Percentiles rank a stretch among this genome's conserved stretches.
phyloP scores from a whole-genome alignment of 441 rosid genomes.

The Isatis lusitanica region DNA sequence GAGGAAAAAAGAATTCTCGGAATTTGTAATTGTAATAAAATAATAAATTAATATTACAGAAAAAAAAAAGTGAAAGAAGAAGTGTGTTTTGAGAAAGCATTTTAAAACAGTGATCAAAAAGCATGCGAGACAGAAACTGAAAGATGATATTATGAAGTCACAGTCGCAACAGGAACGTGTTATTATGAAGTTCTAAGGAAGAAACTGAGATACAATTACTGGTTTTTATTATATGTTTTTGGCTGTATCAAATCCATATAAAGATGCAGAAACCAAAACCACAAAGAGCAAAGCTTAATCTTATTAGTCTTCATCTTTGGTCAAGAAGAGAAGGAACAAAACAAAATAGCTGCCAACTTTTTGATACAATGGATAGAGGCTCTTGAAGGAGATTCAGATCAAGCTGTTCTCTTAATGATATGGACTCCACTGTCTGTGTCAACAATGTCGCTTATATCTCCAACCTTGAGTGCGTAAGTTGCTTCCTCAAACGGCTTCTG shows the following conservation, averaged over 20 bases:
- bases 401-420: conserved; percentile 86
- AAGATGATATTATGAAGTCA: conserved; percentile 6
- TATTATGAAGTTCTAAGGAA: conserved; percentile 5
- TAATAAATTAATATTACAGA: too few relatives aligned
- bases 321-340: background rate
- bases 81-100: too few relatives aligned
- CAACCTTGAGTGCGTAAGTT: conserved; percentile 69
- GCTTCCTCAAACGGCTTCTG: conserved; percentile 96
- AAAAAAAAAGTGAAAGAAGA: too few relatives aligned
- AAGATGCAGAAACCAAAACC: conserved; percentile 29
- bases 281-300: conserved; percentile 1
- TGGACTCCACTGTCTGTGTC: conserved; percentile 97
- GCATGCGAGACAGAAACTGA: background rate
- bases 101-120: background rate
- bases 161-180: background rate
- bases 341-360: background rate
- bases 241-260: conserved; percentile 15
- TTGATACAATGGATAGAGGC: background rate
- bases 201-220: conserved; percentile 11
- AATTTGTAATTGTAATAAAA: too few relatives aligned
- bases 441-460: conserved; percentile 88
- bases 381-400: conserved; percentile 24
- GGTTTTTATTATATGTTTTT: conserved; percentile 8
- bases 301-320: conserved; percentile 7
- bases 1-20: too few relatives aligned